Conservation (phyloP, 2,329 filamentous ascomycete species). For the Scedosporium minutisporum region DNA sequence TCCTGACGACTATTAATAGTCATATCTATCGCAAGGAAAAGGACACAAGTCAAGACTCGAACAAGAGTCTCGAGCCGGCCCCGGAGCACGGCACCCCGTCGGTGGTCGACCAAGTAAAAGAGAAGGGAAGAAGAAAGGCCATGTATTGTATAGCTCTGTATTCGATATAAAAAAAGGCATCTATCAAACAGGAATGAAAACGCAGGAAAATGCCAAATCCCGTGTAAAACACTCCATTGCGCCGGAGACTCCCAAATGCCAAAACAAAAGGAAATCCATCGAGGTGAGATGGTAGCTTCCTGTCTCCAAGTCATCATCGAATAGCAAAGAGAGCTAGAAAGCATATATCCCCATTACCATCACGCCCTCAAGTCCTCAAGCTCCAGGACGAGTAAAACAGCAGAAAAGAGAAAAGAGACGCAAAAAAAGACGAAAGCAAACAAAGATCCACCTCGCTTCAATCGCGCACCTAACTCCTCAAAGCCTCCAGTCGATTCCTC, state of each 20-base stretch:
- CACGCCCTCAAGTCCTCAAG: too few species aligned
- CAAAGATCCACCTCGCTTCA: not conserved
- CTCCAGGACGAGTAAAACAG: too few species aligned
- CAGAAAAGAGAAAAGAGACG: too few species aligned
- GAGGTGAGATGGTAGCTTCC: too few species aligned
- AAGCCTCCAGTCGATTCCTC: conserved; percentile 79
- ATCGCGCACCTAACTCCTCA: conserved; percentile 58
- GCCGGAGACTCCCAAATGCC: not conserved
- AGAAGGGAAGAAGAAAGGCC: not conserved
- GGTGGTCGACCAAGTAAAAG: not conserved
- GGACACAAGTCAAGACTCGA: too few species aligned
- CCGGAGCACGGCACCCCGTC: too few species aligned
- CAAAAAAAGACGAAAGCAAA: too few species aligned
- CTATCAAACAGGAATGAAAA: not conserved
- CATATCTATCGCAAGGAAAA: not conserved
- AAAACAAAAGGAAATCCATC: not conserved
- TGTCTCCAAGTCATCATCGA: too few species aligned
- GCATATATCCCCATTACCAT: too few species aligned
- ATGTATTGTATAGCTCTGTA: not conserved
- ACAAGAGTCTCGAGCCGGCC: not conserved
- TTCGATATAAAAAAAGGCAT: not conserved
- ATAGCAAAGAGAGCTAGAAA: too few species aligned
- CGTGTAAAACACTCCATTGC: not conserved
- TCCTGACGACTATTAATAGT: too few species aligned
- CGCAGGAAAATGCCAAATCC: not conserved